Base-by-base conservation (phyloP, 768 basidiomycete species). In the Leucogyrophana mollusca region DNA sequence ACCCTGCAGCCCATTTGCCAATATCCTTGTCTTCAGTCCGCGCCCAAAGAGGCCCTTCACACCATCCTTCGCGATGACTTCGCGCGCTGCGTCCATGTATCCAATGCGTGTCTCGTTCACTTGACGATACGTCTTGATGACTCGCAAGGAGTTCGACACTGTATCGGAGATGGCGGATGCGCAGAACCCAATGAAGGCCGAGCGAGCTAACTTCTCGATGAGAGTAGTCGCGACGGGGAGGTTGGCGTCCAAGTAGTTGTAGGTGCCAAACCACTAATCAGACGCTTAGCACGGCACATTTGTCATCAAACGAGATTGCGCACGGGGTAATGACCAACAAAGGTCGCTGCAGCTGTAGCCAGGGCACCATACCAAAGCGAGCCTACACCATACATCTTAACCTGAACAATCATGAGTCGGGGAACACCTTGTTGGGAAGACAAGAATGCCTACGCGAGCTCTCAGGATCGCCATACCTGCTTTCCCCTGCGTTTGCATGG, bases 71-170 rank as follows among this genome's bases (percentile, higher is more conserved):
- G 76, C 77, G 30, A 96, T 71, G 38, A 98, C 87, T 4, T 79
- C 82, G 39, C 76, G 76, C 0, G 90, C 93, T 1, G 92, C 90
- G 42, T 84, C 80, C 4, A 74, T 46, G 61, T 97, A 98, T 1
- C 85, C 80, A 13, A 98, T 85, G 23, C 81, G 78, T 4, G 80
- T 80, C 50, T 87, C 84, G 59, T 93, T 82, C 24, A 94, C 92
- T 63, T 98, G 95, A 13, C 94, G 73, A 67, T 96, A 97, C 0
- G 95, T 97, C 77, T 97, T 98, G 60, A 98, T 69, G 2, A 98
- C 94, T 16, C 92, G 80, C 2, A 98, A 71, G 4, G 87, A 91
- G 70, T 97, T 97, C 35, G 87, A 90, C 34, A 87, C 60, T 2
- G 84, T 87, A 60, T 97, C 95, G 9, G 90, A 94, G 2, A 83